Percentiles rank a stretch among this genome's conserved stretches.
phyloP scores from a whole-genome alignment of 257 asterid genomes.

The Solanum appendiculatum region DNA sequence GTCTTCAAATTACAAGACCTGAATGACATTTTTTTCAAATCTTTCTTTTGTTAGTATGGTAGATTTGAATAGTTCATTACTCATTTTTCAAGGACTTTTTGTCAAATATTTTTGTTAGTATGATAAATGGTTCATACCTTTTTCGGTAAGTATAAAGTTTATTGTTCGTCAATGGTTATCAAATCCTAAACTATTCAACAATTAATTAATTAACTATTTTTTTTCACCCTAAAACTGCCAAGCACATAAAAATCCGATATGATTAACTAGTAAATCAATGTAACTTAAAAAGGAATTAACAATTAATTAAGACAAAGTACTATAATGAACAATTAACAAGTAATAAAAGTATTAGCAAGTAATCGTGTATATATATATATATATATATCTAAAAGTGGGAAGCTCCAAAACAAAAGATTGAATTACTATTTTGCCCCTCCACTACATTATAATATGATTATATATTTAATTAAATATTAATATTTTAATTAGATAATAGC shows the following conservation, averaged over 20 bases:
- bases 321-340: background rate
- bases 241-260: background rate
- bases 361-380: too few relatives aligned
- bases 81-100: background rate
- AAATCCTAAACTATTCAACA: background rate
- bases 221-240: background rate
- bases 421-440: too few relatives aligned
- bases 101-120: background rate
- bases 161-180: background rate
- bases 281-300: background rate
- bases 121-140: background rate
- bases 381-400: too few relatives aligned
- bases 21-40: too few relatives aligned
- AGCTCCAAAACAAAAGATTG: too few relatives aligned
- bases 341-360: too few relatives aligned
- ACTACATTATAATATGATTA: too few relatives aligned
- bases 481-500: too few relatives aligned
- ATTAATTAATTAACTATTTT: background rate
- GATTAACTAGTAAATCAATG: background rate
- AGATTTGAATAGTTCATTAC: background rate
- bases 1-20: too few relatives aligned
- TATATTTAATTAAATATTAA: too few relatives aligned
- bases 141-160: background rate
- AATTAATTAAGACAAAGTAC: background rate
- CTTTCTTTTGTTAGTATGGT: background rate